Evolutionary conservation across 2,329 filamentous ascomycete genomes (phyloP).

Genomic region (Aspergillus sp.): DNA sequence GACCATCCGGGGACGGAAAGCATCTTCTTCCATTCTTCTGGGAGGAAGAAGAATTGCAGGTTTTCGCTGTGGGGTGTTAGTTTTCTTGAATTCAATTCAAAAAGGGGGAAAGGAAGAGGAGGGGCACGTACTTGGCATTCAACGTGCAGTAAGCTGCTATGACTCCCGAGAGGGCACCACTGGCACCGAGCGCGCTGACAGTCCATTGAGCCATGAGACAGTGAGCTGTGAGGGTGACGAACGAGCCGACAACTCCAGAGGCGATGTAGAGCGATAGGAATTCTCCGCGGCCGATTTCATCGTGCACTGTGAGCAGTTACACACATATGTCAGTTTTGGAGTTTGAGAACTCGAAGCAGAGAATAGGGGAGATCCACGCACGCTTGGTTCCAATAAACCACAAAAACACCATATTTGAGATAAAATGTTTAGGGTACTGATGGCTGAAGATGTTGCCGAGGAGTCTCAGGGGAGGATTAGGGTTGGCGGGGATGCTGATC

Average conservation of each 20-base stretch:
- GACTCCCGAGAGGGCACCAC: constrained; percentile 53
- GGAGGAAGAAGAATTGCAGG: constrained; percentile 46
- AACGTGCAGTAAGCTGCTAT: constrained; percentile 54
- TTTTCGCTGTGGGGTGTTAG: constrained; percentile 35
- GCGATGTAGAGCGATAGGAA: constrained; percentile 57
- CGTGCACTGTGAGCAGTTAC: constrained; percentile 45
- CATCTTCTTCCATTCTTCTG: constrained; percentile 40
- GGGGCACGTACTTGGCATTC: constrained; percentile 43
- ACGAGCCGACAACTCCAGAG: constrained; percentile 50
- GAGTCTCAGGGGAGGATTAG: constrained; percentile 54
- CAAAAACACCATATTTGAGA: constrained; percentile 57
- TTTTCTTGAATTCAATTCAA: not conserved
- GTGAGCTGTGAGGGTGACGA: constrained; percentile 48
- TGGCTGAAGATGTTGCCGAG: constrained; percentile 61
- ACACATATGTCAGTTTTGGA: no score
- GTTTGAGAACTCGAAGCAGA: not conserved
- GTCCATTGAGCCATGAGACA: constrained; percentile 48
- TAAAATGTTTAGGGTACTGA: constrained; percentile 54
- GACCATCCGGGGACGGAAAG: constrained; percentile 46
- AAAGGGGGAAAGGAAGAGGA: not conserved
- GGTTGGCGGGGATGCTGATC: constrained; percentile 55
- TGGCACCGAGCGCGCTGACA: constrained; percentile 54
- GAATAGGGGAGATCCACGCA: constrained; percentile 27
- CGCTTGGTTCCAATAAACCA: constrained; percentile 56
- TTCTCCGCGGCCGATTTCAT: constrained; percentile 58